Conservation (phyloP, 1,139 yeast species). For the Candida sp. region DNA sequence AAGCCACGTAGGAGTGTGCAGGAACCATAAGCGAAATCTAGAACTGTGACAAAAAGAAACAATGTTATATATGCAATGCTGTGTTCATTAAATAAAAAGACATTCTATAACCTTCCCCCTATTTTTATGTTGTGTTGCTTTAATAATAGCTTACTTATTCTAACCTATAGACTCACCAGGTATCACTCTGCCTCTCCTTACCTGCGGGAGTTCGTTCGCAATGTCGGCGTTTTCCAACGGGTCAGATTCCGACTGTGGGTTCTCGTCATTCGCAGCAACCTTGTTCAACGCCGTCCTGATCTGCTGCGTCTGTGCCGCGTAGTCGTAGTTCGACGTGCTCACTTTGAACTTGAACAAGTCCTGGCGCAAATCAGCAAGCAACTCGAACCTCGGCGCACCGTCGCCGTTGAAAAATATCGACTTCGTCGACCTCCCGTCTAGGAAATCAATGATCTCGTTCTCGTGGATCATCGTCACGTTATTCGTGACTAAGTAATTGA, state of each 20-base stretch:
- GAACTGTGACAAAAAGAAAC: not conserved
- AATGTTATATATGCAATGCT: too few relatives aligned
- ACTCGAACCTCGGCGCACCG: slow-evolving; percentile 12
- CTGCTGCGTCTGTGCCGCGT: slow-evolving; percentile 8
- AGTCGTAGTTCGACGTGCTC: slow-evolving; percentile 12
- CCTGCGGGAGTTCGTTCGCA: not conserved
- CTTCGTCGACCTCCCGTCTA: slow-evolving; percentile 17
- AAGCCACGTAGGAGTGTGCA: not conserved
- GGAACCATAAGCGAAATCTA: not conserved
- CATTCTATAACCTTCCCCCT: too few relatives aligned
- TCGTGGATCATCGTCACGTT: slow-evolving; percentile 37
- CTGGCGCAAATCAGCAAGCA: slow-evolving; percentile 11
- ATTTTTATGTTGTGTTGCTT: too few relatives aligned
- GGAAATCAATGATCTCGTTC: slow-evolving; percentile 26
- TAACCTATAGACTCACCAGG: not conserved
- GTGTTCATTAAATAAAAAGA: too few relatives aligned
- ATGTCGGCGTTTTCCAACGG: slow-evolving; percentile 2
- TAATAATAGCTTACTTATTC: not conserved
- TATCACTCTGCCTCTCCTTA: not conserved
- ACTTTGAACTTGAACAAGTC: slow-evolving; percentile 23
- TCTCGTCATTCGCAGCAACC: not conserved
- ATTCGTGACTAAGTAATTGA: slow-evolving; percentile 34
- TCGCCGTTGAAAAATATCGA: slow-evolving; percentile 15
- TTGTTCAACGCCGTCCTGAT: not conserved
- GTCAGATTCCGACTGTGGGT: not conserved